Conservation (phyloP, 2,329 filamentous ascomycete genomes). For the Neoarthrinium moseri region DNA sequence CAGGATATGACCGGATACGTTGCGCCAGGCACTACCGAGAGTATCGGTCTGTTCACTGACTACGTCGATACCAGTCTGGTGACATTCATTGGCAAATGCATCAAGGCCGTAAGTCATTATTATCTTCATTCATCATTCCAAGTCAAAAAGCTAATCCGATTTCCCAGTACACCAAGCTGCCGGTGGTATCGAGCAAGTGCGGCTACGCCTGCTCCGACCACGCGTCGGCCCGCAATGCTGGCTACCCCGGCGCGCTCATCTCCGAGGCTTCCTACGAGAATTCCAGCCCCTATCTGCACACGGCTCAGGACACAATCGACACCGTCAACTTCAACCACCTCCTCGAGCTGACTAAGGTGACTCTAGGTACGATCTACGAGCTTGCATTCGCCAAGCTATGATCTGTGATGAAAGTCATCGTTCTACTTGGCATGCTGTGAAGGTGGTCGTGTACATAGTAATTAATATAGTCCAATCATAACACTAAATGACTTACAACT, state of each 20-base stretch:
- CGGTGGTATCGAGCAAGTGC: slow-evolving; percentile 46
- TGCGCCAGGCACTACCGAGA: slow-evolving; percentile 21
- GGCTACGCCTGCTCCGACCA: slow-evolving; percentile 66
- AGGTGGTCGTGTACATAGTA: too few species aligned
- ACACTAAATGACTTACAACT: too few species aligned
- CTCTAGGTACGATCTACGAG: slow-evolving; percentile 46
- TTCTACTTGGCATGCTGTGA: too few species aligned
- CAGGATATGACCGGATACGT: slow-evolving; percentile 44
- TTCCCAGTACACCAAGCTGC: slow-evolving; percentile 33
- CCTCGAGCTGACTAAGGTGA: slow-evolving; percentile 59
- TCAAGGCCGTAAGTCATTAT: slow-evolving; percentile 21
- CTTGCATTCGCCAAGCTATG: slow-evolving; percentile 34
- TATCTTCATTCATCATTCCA: neutral
- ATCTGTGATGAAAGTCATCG: too few species aligned
- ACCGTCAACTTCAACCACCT: slow-evolving; percentile 67
- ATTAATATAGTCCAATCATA: too few species aligned
- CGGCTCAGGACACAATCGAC: slow-evolving; percentile 68
- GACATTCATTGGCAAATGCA: slow-evolving; percentile 36
- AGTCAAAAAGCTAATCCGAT: neutral
- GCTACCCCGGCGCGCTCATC: slow-evolving; percentile 64
- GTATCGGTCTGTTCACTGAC: slow-evolving; percentile 39
- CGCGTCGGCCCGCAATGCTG: slow-evolving; percentile 63
- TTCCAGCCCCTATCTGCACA: slow-evolving; percentile 71
- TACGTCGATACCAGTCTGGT: slow-evolving; percentile 34
- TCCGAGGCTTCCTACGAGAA: slow-evolving; percentile 60